Base-by-base conservation (phyloP, 2,329 filamentous ascomycete genomes). In the Coniella vitis region DNA sequence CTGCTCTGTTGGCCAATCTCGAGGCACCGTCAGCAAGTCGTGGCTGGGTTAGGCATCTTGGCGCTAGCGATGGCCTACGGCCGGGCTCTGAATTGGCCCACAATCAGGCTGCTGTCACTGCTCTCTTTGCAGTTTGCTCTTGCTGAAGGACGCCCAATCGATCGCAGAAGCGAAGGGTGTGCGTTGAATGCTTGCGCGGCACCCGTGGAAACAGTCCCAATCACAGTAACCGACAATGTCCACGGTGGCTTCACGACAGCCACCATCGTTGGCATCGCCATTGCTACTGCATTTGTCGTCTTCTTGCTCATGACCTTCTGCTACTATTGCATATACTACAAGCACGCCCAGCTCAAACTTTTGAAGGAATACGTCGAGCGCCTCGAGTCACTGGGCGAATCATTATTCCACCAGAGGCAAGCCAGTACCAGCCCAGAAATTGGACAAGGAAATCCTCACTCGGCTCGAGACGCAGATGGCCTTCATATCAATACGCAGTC, bases 281-380 rank as follows among this genome's bases (percentile, higher is more conserved):
- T 94, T 88, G 29, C 87, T 85, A 64, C 84, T 88, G 61, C 89
- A 78, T 74, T 90, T 93, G 72, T 85, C 90, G 51, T 88, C 88
- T 62, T 94, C 88, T 8, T 47, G 3, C 9, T 36, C 21, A 29
- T 37, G 31, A 21, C 14, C 20, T 13, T 47, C 16, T 34, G 14
- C 13, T 41, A 41, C 9, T 42, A 47, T n/a, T 36, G 16, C 9
- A 17, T 36, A n/a, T 47, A 47, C 14, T 47, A 47, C 19, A 38
- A 35, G 13, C 14, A 47, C 4, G 38, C 21, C 14, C 41, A 47
- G n/a, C 38, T 47, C 4, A 34, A 29, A 12, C 21, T 47, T 5
- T 19, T 22, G 13, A 19, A n/a, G 13, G n/a, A 42, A 29, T 25
- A 29, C 10, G 10, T 47, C 20, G 20, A 31, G n/a, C 38, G 38